Conservation (phyloP, 305 asterid species). For the Ajuga reptans region DNA sequence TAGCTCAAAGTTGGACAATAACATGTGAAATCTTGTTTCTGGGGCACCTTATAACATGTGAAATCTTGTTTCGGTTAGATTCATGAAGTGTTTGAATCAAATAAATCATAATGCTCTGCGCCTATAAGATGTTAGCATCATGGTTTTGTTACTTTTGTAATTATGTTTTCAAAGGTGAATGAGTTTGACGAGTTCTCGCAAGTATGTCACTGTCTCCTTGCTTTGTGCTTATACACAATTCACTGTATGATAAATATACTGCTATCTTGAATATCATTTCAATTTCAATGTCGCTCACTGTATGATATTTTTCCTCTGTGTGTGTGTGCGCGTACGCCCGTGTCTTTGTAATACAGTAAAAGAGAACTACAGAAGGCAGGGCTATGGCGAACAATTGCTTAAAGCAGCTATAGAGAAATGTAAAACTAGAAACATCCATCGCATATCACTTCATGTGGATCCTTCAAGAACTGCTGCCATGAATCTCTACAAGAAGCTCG, state of each 20-base stretch:
- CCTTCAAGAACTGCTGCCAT: conserved; percentile 64
- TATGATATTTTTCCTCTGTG: background rate
- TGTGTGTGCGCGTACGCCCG: no score
- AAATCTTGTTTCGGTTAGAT: background rate
- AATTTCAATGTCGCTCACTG: background rate
- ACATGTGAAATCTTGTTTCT: background rate
- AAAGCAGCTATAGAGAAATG: conserved; percentile 69
- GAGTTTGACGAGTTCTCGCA: background rate
- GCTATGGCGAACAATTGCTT: conserved; percentile 70
- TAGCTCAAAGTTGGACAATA: background rate
- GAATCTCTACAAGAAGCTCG: conserved; percentile 68
- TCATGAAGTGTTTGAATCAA: background rate
- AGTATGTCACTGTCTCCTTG: background rate
- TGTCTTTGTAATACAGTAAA: conserved; percentile 38
- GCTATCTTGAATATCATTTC: background rate
- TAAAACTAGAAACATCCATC: conserved; percentile 52
- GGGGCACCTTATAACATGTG: background rate
- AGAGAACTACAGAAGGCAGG: conserved; percentile 56
- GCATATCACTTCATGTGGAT: conserved; percentile 78
- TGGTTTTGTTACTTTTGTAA: background rate
- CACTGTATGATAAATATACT: background rate
- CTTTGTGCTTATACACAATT: no score
- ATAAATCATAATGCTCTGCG: background rate
- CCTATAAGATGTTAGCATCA: background rate
- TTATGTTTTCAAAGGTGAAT: background rate